Evolutionary conservation across 805 yeast genomes (phyloP).

Genomic region (Metschnikowia similis): DNA sequence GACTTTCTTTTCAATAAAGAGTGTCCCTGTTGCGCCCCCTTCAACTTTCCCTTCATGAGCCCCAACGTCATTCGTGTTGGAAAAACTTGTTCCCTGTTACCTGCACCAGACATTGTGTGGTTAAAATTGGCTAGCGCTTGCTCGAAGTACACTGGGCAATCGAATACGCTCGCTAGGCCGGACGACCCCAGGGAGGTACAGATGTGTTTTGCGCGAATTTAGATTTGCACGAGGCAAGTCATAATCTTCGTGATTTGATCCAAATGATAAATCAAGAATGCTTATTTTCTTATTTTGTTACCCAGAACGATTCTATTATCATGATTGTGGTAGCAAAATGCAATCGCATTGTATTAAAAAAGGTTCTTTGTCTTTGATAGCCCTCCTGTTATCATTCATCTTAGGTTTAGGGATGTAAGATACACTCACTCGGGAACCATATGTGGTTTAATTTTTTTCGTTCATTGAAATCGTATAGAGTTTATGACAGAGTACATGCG

Average conservation of each 20-base stretch:
- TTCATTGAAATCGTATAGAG: neutral
- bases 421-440: neutral
- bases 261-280: no score
- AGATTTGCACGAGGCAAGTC: neutral
- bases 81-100: slow-evolving; percentile 89
- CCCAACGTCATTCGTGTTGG: slow-evolving; percentile 98
- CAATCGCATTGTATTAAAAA: neutral
- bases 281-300: no score
- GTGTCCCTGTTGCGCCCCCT: slow-evolving; percentile 97
- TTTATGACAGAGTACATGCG: neutral
- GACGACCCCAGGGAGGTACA: slow-evolving; percentile 8
- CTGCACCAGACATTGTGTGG: slow-evolving; percentile 55
- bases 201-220: slow-evolving; percentile 1
- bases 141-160: neutral
- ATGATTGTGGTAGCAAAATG: neutral
- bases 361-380: neutral
- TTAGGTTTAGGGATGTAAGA: no score
- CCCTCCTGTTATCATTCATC: neutral
- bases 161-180: slow-evolving; percentile 8
- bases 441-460: neutral
- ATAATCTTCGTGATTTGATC: neutral
- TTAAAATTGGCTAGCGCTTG: neutral
- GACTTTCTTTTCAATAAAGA: slow-evolving; percentile 90
- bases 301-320: neutral
- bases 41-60: slow-evolving; percentile 88